Percentiles rank a stretch among this genome's conserved stretches.
Evolutionary conservation across 371 early-diverging fungal species (phyloP).

Genomic region (Mucor circinelloides): DNA sequence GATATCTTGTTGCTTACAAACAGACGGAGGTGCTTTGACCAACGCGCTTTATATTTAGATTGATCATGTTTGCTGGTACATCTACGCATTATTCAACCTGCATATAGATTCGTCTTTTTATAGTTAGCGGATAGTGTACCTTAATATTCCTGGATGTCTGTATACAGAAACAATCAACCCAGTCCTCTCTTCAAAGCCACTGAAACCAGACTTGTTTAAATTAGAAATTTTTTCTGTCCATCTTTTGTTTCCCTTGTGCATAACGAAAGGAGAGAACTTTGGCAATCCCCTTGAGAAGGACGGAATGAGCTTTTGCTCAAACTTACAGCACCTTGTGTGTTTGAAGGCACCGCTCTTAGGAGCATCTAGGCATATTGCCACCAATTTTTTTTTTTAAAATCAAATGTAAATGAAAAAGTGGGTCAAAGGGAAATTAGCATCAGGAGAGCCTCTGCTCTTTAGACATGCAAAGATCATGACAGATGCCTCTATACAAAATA

Average conservation of each 20-base stretch:
- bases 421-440: neutral
- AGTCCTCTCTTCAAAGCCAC: neutral
- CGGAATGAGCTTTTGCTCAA: slow-evolving; percentile 53
- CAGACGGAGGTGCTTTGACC: too few relatives aligned
- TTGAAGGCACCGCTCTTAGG: slow-evolving; percentile 43
- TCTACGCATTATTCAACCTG: neutral
- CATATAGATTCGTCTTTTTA: neutral
- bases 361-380: slow-evolving; percentile 48
- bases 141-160: neutral
- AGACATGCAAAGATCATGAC: too few relatives aligned
- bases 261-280: slow-evolving; percentile 57
- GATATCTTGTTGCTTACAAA: too few relatives aligned
- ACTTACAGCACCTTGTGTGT: slow-evolving; percentile 42
- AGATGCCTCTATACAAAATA: too few relatives aligned
- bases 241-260: slow-evolving; percentile 27
- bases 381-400: slow-evolving; percentile 25
- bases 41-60: neutral
- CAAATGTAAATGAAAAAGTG: slow-evolving; percentile 31
- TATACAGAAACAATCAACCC: neutral
- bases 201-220: neutral
- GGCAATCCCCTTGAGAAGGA: slow-evolving; percentile 62
- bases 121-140: neutral
- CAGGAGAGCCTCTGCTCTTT: too few relatives aligned
- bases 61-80: neutral
- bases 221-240: neutral